Base-by-base conservation (phyloP, 2,329 filamentous ascomycete genomes). In the Aspergillus persii region DNA sequence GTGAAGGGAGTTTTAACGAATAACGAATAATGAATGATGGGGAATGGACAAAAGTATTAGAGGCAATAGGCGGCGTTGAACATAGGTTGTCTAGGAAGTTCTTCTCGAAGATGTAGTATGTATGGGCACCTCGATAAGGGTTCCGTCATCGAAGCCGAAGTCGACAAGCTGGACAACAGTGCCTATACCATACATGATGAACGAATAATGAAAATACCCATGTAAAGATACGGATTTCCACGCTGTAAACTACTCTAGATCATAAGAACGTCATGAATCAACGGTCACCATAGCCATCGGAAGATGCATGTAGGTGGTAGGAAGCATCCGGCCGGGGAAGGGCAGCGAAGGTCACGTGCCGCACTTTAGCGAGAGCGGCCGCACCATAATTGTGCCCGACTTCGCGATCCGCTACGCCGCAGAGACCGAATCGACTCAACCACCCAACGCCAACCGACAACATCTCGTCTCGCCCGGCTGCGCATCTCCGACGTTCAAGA, bases 401-500 rank as follows among this genome's bases (percentile, higher is more conserved):
- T 64, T 68, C 63, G 66, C 66, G 68, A 68, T 67, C 64, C 68
- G 66, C 60, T 68, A 41, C 65, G 67, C 68, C 73, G 71, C 67
- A 72, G 73, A 71, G 71, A 73, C 71, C 72, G 74, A 72, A 69
- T 73, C 71, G 73, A 73, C 70, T 75, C 69, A 73, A 76, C 74
- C 73, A 74, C 76, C 74, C 69, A 77, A 76, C 73, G 73, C 72
- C 73, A 74, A 77, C 68, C 74, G 71, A 74, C 71, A 72, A 71
- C 68, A 68, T 64, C 68, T 69, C 71, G 67, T 71, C 68, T 60
- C 65, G 64, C 71, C 70, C 74, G 74, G 73, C 73, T 73, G 73
- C 76, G 76, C 77, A 78, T 77, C 75, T 69, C 68, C 71, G 74
- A 76, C 79, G 79, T 79, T 79, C 83, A 87, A 83, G 77, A 89